phyloP scores from a whole-genome alignment of 1,139 yeast species.

The Yamadazyma atlantica region DNA sequence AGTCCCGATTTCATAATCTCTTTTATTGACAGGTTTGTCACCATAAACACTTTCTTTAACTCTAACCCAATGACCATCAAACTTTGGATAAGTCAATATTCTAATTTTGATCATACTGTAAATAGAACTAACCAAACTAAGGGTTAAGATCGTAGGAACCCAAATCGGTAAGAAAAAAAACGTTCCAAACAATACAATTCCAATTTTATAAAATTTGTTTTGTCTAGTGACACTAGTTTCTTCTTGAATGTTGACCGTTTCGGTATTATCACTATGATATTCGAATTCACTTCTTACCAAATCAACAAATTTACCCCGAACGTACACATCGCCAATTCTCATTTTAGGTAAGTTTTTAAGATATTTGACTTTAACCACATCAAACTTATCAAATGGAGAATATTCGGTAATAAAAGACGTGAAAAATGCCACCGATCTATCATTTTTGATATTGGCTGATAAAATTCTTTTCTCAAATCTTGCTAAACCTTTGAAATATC shows the following conservation, averaged over 20 bases:
- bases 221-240: slow-evolving; percentile 36
- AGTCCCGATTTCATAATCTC: slow-evolving; percentile 35
- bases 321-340: slow-evolving; percentile 30
- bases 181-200: slow-evolving; percentile 30
- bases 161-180: slow-evolving; percentile 49
- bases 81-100: slow-evolving; percentile 23
- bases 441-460: slow-evolving; percentile 77
- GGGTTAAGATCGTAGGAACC: slow-evolving; percentile 51
- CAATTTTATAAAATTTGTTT: slow-evolving; percentile 26
- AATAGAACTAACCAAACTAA: slow-evolving; percentile 36
- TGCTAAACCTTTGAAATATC: slow-evolving; percentile 54
- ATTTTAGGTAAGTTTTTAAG: slow-evolving; percentile 36
- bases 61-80: slow-evolving; percentile 33
- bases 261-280: neutral
- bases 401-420: slow-evolving; percentile 52
- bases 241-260: slow-evolving; percentile 35
- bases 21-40: slow-evolving; percentile 28
- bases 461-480: slow-evolving; percentile 57
- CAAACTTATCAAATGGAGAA: slow-evolving; percentile 50
- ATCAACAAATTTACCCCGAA: slow-evolving; percentile 59
- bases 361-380: slow-evolving; percentile 38
- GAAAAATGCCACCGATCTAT: slow-evolving; percentile 57
- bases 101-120: slow-evolving; percentile 37
- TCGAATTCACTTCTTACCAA: slow-evolving; percentile 32
- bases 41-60: slow-evolving; percentile 37